These are phyloP conservation scores for Tylopilus microsporus DNA, from an alignment of 1,284 basidiomycete genomes.

Conservation along the genomic window DNA sequence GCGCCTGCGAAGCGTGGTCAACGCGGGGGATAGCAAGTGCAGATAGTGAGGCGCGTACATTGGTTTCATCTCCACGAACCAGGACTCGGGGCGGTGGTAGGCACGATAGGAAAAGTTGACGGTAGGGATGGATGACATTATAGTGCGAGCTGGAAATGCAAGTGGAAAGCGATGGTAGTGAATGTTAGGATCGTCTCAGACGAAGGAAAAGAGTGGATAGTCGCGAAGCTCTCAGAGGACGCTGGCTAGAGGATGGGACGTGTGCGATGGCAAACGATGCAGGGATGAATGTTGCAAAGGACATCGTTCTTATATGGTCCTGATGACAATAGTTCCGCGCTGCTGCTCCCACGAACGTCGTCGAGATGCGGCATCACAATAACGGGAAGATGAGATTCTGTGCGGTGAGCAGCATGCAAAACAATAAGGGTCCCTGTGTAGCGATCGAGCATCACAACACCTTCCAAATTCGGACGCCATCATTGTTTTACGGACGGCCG, in stretches of 20 bases:
- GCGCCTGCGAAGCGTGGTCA: slow-evolving; percentile 14
- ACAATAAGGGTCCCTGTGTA: background rate
- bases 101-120: slow-evolving; percentile 10
- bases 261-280: slow-evolving; percentile 5
- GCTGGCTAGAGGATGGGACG: slow-evolving; percentile 3
- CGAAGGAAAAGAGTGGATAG: slow-evolving; percentile 27
- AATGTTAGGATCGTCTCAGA: slow-evolving; percentile 24
- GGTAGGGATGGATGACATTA: slow-evolving; percentile 13
- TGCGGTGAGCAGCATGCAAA: background rate
- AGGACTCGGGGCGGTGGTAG: slow-evolving; percentile 20
- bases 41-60: slow-evolving; percentile 17
- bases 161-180: background rate
- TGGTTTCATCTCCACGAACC: slow-evolving; percentile 25
- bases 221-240: slow-evolving; percentile 23
- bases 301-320: slow-evolving; percentile 15
- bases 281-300: background rate
- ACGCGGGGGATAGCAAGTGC: background rate
- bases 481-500: background rate
- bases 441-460: background rate
- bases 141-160: background rate
- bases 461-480: background rate
- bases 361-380: background rate
- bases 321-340: slow-evolving; percentile 17
- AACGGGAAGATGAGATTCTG: background rate
- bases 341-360: background rate